Percentiles rank a stretch among this genome's conserved stretches.
Evolutionary conservation across 257 asterid species (phyloP).

Genomic region (Parsonsia alboflavescens): DNA sequence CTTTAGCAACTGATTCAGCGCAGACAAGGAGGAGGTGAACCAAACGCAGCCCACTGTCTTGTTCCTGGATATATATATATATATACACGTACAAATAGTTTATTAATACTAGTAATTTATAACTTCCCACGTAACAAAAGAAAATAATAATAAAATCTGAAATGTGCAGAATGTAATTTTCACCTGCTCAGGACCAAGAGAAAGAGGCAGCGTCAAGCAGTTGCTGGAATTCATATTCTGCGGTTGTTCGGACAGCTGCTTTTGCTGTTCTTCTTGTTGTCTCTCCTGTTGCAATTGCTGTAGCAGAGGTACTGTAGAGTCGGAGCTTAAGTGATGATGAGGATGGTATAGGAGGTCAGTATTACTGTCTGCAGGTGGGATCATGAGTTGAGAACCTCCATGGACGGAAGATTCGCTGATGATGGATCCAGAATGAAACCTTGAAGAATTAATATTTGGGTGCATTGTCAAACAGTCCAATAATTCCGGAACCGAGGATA

Average conservation of each 20-base stretch:
- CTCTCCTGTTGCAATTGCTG: slow-evolving; percentile 63
- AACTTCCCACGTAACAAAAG: background rate
- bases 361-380: slow-evolving; percentile 23
- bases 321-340: slow-evolving; percentile 24
- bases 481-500: slow-evolving; percentile 40
- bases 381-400: slow-evolving; percentile 19
- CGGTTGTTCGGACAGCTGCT: slow-evolving; percentile 26
- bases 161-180: background rate
- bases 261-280: slow-evolving; percentile 45
- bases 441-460: slow-evolving; percentile 20
- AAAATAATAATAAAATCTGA: background rate
- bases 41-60: slow-evolving; percentile 69
- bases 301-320: slow-evolving; percentile 35
- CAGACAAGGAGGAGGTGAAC: slow-evolving; percentile 79
- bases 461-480: slow-evolving; percentile 53
- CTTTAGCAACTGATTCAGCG: slow-evolving; percentile 82
- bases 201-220: slow-evolving; percentile 44
- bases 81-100: too few species aligned
- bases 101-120: too few species aligned
- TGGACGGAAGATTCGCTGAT: slow-evolving; percentile 14
- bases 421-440: slow-evolving; percentile 27
- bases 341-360: too few species aligned
- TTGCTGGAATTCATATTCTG: slow-evolving; percentile 28
- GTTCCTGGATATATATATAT: slow-evolving; percentile 38
- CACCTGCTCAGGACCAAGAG: slow-evolving; percentile 60